Percentiles rank a stretch among this genome's conserved stretches.
These are phyloP conservation scores for Ampelocalamus luodianensis DNA, from an alignment of 176 grass and related monocot species.

Conservation along the genomic window DNA sequence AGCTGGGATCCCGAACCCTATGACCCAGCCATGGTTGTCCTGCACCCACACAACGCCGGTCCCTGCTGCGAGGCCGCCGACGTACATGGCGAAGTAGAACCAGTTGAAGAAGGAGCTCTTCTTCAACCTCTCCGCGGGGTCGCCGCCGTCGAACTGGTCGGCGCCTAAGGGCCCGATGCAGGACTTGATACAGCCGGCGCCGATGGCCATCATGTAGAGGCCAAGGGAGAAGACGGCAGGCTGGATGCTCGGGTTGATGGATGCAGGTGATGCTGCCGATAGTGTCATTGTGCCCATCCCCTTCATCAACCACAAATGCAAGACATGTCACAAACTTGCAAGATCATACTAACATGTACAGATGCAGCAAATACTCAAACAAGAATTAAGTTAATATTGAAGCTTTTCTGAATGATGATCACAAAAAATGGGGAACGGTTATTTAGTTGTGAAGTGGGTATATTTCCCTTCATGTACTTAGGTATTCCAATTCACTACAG, in stretches of 20 bases:
- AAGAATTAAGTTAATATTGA: not conserved
- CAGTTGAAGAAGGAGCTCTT: conserved; percentile 65
- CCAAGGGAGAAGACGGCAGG: conserved; percentile 39
- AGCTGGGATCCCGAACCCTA: conserved; percentile 57
- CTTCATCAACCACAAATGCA: not conserved
- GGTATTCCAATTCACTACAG: no score
- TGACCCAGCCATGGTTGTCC: conserved; percentile 54
- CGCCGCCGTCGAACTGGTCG: conserved; percentile 45
- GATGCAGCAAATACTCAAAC: not conserved
- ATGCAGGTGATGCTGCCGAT: conserved; percentile 20
- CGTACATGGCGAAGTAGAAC: conserved; percentile 52
- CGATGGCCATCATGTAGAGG: conserved; percentile 47
- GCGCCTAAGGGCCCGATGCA: conserved; percentile 49
- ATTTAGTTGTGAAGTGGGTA: no score
- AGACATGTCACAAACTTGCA: no score
- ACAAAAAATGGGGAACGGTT: no score
- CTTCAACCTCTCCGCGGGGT: conserved; percentile 37
- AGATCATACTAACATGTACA: not conserved
- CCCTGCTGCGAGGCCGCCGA: conserved; percentile 45
- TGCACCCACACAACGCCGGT: conserved; percentile 57
- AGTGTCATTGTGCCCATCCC: conserved; percentile 48
- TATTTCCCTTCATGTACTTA: no score
- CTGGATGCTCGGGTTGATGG: conserved; percentile 29
- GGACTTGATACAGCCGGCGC: conserved; percentile 42
- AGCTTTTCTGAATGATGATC: not conserved